Base-by-base conservation (phyloP, 108 stramenopile genomes). In the Aurantiochytrium sp. region DNA sequence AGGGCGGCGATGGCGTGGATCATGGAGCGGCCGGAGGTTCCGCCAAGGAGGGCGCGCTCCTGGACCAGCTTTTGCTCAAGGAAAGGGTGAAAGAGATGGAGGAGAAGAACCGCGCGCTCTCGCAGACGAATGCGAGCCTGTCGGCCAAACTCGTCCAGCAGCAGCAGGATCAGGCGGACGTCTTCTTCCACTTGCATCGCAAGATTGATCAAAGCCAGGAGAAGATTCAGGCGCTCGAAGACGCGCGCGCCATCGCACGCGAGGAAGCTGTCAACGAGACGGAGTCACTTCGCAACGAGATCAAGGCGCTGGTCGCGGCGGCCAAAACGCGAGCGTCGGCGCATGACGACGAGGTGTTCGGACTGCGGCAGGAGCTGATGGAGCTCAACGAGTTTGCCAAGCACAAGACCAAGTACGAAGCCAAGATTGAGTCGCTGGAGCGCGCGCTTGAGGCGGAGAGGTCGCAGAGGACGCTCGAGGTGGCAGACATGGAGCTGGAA, bases 201-300 rank as follows among this genome's bases (percentile, higher is more conserved):
- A 81, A 81, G 32, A 48, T 81, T 21, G 73, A 81, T 48, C 42
- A 81, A 24, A 81, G 19, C 45, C 73, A 81, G 24, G 73, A 81
- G 17, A 48, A 6, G 6, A 48, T 81, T n/a, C 6, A n/a, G 30
- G 32, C 10, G 19, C 15, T 81, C 10, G 73, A 81, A 30, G 27
- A 41, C 6, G 73, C 39, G 0, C 73, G 73, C 45, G 73, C 21
- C 1, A 24, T 27, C 19, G 27, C 45, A 41, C 42, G 45, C 6
- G n/a, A 24, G 8, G 73, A 81, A 48, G 39, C 39, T 1, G 45
- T 24, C 2, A 17, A 15, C n/a, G 45, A 81, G 73, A 24, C 39
- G 17, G 30, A 81, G 8, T 15, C 4, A 24, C 50, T 50, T 8
- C 17, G 32, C 48, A 4, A 4, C 5, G 31, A 53, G 48, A 52